Conservation (phyloP, 108 stramenopile genomes). For the Nitzschia inconspicua region DNA sequence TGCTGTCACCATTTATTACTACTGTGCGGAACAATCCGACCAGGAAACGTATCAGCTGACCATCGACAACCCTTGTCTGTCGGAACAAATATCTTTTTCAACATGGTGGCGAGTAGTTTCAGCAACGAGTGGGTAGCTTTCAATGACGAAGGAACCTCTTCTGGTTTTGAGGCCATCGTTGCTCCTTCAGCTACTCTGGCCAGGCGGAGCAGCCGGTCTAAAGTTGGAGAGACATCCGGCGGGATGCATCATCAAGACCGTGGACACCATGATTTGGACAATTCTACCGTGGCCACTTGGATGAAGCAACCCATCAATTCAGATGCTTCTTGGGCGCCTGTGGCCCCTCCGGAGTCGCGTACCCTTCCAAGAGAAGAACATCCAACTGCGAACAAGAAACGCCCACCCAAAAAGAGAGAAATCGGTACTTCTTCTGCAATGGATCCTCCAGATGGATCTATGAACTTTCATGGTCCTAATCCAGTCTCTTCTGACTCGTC, state of each 20-base stretch:
- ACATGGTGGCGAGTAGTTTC: conserved; percentile 6
- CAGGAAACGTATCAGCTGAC: too few species aligned
- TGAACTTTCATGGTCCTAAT: conserved; percentile 9
- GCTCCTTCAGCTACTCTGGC: neutral
- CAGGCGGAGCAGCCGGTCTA: neutral
- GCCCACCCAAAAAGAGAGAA: conserved; percentile 15
- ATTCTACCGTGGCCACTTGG: conserved; percentile 26
- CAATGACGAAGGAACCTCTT: conserved; percentile 6
- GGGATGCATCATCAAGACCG: neutral
- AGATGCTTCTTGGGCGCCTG: conserved; percentile 40
- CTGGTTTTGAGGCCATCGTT: conserved; percentile 12
- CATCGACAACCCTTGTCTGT: too few species aligned
- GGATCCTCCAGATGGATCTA: too few species aligned
- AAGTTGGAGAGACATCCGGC: neutral
- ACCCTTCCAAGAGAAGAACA: neutral
- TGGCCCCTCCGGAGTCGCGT: conserved; percentile 16
- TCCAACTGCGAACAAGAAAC: conserved; percentile 13
- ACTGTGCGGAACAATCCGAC: too few species aligned
- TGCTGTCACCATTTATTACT: too few species aligned
- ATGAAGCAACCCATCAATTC: conserved; percentile 45
- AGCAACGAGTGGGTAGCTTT: conserved; percentile 27
- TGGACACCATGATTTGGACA: too few species aligned
- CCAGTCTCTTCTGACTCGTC: conserved; percentile 29
- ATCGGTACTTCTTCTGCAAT: neutral
- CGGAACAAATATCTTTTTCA: too few species aligned